Base-by-base conservation (phyloP, 202 grass and related monocot genomes). In the Setaria italica region DNA sequence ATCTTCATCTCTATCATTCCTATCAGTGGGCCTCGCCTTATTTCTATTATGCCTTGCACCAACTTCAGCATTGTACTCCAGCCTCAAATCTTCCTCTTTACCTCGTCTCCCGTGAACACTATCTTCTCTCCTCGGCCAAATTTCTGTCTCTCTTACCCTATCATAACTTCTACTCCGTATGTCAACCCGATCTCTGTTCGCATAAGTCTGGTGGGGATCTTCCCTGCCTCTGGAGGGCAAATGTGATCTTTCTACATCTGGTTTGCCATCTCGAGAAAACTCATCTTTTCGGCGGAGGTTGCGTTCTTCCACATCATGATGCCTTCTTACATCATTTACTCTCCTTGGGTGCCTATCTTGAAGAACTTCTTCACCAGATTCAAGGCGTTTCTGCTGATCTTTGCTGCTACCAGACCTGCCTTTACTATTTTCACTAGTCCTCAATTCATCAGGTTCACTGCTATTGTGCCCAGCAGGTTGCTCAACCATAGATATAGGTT, bases 81-180 rank as follows among this genome's bases (percentile, higher is more conserved):
- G 63, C 78, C 92, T 92, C 69, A 90, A 79, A 62, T 94, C 94
- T 88, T 97, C 94, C 70, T 91, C 97, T 87, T 92, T 95, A 71
- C 71, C 72, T 80, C 91, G 89, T 90, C 91, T 94, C 43, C 79
- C 82, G 87, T 93, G 93, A 90, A 86, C 30, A 83, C 15, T 80
- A 67, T 91, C 94, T 64, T 97, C 97, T 94, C 94, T 97, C 81
- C 91, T 92, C 53, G 81, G 87, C 82, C 79, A 87, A 80, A 76
- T 68, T 70, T 95, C 88, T 54, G 78, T 53, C 11, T 95, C 93
- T 84, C 78, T 97, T 65, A 67, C 84, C 81, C 83, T 96, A 91
- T 99, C 97, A 84, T 87, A 90, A 90, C 92, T 97, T 90, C 90
- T 96, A 53, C 94, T 78, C 47, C 80, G 92, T 50, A 80, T 79